Base-by-base conservation (phyloP, 1,139 yeast species). In the Debaryomycetaceae sp. region DNA sequence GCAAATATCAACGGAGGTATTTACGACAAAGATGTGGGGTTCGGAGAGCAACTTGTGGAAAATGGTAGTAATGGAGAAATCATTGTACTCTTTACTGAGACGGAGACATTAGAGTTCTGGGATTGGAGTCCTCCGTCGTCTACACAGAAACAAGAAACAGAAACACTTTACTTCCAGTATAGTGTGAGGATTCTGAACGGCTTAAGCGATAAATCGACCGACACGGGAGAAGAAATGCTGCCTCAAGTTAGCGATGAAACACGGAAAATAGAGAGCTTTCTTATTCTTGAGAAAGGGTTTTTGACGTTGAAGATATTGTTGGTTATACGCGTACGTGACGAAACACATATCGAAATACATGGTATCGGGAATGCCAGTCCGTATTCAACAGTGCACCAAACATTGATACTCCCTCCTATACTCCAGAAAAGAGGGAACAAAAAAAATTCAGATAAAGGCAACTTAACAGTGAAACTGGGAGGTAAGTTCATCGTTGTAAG, bases 41-140 rank as follows among this genome's bases (percentile, higher is more conserved):
- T 34, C 11, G 14, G 28, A 7, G 37, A 42, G 7, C 35, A 40
- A 9, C 33, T 55, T n/a, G 47, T 67, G 30, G 72, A 64, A 37
- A 59, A 64, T 41, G 81, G 81, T 0, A 48, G 58, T 5, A 52
- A 61, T 38, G 82, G 83, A 2, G 82, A 78, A 41, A 44, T 78
- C 5, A 53, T 74, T 33, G 44, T 75, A 2, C 58, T 66, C 4
- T 67, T 58, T 45, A 59, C 63, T 1, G 31, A 38, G 3, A 48
- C 53, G 1, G 47, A 51, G 11, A 37, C 57, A 1, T 43, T 77
- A 13, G 79, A 78, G 46, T 56, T 77, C 3, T 79, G 83, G 82
- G 76, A 71, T 46, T 76, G 81, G 81, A 34, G 51, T 2, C 70
- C 68, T 5, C 58, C 58, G 3, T 45, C 56, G 5, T 39, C 49